Percentiles rank a stretch among this genome's conserved stretches.
These are phyloP conservation scores for Solanum rostratum DNA, from an alignment of 257 asterid genomes.

Conservation along the genomic window DNA sequence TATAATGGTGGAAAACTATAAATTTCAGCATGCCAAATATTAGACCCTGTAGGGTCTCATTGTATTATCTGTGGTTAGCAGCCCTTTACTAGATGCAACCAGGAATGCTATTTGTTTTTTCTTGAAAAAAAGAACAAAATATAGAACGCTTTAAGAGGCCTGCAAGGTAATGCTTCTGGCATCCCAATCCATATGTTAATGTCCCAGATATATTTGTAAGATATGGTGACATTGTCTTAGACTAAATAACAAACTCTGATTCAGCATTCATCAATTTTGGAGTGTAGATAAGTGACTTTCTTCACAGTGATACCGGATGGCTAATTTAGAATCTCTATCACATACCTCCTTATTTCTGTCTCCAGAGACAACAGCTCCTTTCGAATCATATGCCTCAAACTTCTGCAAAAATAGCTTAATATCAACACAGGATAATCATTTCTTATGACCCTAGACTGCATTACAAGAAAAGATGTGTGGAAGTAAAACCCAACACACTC, in stretches of 20 bases:
- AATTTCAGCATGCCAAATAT: not conserved
- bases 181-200: not conserved
- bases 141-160: not conserved
- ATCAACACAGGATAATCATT: not conserved
- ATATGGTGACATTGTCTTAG: not conserved
- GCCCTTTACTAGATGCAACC: not conserved
- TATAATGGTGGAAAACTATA: not conserved
- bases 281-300: not conserved
- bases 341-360: conserved; percentile 79
- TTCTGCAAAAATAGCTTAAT: conserved; percentile 37
- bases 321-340: not conserved
- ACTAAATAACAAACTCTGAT: not conserved
- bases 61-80: not conserved
- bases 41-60: not conserved
- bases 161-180: not conserved
- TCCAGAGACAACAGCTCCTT: conserved; percentile 79
- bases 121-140: not conserved
- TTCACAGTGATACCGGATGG: not conserved
- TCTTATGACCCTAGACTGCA: not conserved
- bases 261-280: not conserved
- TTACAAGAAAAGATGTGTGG: not conserved
- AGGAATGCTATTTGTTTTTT: not conserved
- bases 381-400: conserved; percentile 70
- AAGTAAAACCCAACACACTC: not conserved
- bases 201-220: not conserved